Evolutionary conservation across 2,329 filamentous ascomycete genomes (phyloP), one percentile per base, ranked within the genome.

Genomic region (Colletotrichum sp.): DNA sequence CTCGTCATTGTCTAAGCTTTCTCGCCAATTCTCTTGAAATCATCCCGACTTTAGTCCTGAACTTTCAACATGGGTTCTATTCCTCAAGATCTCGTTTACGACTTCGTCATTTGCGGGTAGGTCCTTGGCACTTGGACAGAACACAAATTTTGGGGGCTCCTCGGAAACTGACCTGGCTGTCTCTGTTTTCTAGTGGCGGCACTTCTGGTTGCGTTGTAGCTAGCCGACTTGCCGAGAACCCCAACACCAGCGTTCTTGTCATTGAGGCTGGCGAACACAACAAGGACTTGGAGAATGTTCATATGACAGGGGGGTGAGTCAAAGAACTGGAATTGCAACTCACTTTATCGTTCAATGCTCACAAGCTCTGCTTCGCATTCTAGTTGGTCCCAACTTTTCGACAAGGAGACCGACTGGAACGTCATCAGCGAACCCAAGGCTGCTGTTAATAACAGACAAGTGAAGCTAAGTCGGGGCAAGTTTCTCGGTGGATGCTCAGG

Each of bases 361-460:
- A n/a, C 7, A 32, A 62, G n/a, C 55, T 8, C 59, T 62, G 28
- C 28, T 21, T n/a, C 28, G 59, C 28, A 24, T 28, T 24, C 18
- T 24, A 75, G 73, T 9, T 75, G 69, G 69, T 75, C 69, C 12
- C 69, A 72, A 39, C 30, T 72, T 3, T 72, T 72, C 26, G 88
- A 88, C 71, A 85, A 82, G 12, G 87, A 88, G 72, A 87, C 87
- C 1, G 89, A 90, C 72, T 90, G 88, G 89, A 90, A 89, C 64
- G 86, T 90, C 44, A 75, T 85, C 24, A 87, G 87, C 3, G 84
- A 85, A 52, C 84, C 85, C 7, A 84, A 83, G 44, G 70, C 81
- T 8, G 82, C 83, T 5, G 82, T 88, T 21, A 84, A 88, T 28
- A 80, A 83, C 32, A 83, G 88, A 5, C 84, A 86, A 74, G 84